Conservation (phyloP, 1,284 basidiomycete species). For the Albatrellus sp. region DNA sequence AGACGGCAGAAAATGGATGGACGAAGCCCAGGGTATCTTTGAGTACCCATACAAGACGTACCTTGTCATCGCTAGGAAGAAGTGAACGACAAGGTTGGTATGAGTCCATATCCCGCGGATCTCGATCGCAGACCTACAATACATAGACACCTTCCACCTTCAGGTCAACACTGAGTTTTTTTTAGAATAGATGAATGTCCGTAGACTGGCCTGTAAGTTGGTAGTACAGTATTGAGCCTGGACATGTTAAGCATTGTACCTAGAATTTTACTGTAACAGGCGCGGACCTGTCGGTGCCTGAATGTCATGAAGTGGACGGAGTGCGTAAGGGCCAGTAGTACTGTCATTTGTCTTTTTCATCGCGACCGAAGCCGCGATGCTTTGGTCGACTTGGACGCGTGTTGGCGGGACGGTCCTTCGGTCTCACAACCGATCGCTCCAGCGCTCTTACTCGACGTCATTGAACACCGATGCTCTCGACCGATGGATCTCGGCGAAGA, state of each 20-base stretch:
- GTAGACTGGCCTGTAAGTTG: background rate
- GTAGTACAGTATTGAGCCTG: background rate
- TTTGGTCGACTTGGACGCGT: too few species aligned
- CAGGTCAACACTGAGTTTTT: too few species aligned
- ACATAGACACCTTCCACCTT: too few species aligned
- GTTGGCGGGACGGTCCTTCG: too few species aligned
- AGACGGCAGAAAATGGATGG: slow-evolving; percentile 33
- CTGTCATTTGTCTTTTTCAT: too few species aligned
- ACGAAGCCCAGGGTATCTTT: slow-evolving; percentile 34
- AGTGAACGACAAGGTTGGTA: slow-evolving; percentile 13
- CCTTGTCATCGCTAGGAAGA: slow-evolving; percentile 29
- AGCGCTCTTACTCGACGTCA: background rate
- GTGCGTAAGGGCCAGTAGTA: too few species aligned
- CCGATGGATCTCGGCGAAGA: slow-evolving; percentile 36
- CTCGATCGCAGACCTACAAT: too few species aligned
- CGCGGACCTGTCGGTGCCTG: too few species aligned
- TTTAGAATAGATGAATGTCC: background rate
- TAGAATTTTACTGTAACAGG: too few species aligned
- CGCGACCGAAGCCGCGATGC: too few species aligned
- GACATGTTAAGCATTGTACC: background rate
- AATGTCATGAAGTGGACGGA: too few species aligned
- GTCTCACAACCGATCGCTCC: background rate
- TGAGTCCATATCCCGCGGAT: too few species aligned
- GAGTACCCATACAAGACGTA: slow-evolving; percentile 43
- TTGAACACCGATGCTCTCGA: slow-evolving; percentile 22